These are phyloP conservation scores for Ustilago vetiveriae DNA, from an alignment of 1,284 basidiomycete genomes.

Conservation along the genomic window DNA sequence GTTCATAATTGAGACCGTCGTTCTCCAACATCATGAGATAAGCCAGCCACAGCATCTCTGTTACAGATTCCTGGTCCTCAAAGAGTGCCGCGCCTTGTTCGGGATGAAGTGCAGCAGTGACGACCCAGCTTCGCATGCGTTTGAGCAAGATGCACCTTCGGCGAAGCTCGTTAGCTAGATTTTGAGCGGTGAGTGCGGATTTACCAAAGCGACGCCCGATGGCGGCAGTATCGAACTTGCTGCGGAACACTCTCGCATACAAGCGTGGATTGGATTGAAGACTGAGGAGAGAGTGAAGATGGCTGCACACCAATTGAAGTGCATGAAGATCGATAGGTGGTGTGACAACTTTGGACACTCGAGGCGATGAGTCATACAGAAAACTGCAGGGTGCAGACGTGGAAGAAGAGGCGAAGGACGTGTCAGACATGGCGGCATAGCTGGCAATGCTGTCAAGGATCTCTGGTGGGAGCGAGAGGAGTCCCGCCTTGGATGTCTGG, in stretches of 20 bases:
- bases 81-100: slow-evolving; percentile 3
- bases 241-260: slow-evolving; percentile 58
- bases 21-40: slow-evolving; percentile 62
- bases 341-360: slow-evolving; percentile 26
- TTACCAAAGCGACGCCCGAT: slow-evolving; percentile 53
- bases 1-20: slow-evolving; percentile 54
- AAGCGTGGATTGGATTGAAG: slow-evolving; percentile 49
- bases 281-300: slow-evolving; percentile 46
- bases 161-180: slow-evolving; percentile 49
- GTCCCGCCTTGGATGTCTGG: slow-evolving; percentile 10
- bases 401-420: slow-evolving; percentile 22
- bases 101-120: neutral
- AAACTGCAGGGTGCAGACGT: slow-evolving; percentile 31
- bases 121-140: slow-evolving; percentile 46
- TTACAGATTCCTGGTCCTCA: slow-evolving; percentile 26
- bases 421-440: slow-evolving; percentile 37
- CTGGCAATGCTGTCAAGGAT: slow-evolving; percentile 55
- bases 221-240: slow-evolving; percentile 59
- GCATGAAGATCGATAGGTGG: slow-evolving; percentile 50
- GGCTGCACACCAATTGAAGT: slow-evolving; percentile 51
- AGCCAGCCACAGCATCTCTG: slow-evolving; percentile 59
- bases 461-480: slow-evolving; percentile 50
- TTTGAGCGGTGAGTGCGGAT: slow-evolving; percentile 33
- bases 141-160: slow-evolving; percentile 52
- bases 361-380: slow-evolving; percentile 28